Evolutionary conservation across 116 monocot genomes (phyloP), one percentile per base, ranked within the genome.

Genomic region (Zostera marina): DNA sequence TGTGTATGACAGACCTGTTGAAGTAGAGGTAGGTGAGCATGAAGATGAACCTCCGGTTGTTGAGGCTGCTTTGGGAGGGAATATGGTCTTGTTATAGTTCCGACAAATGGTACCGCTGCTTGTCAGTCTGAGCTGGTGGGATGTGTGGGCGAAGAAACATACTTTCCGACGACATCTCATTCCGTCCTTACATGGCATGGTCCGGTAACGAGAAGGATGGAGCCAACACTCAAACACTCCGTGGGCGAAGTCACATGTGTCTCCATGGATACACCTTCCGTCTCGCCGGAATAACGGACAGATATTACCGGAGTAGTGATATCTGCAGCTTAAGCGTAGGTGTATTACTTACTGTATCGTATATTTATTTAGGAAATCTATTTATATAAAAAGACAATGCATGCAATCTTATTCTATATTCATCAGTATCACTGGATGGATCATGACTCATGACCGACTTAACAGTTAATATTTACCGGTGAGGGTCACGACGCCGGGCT

Each of bases 181-280:
- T 17, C 77, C 80, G 76, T 84, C 80, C 63, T 71, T 79, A 66
- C 84, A 84, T 5, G 74, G 76, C 76, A 73, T 63, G n/a, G 80
- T 80, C 3, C 80, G 76, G 72, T 84, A 84, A 9, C 70, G 62
- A 16, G 73, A 62, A 21, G 84, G 84, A 54, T 84, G 84, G 26
- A 84, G 79, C 79, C 84, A 84, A 23, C 69, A 62, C 71, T 84
- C 84, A 65, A 84, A 84, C 51, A 84, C 74, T 14, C 84, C 84
- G 47, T 84, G 84, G 0, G 84, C 73, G 66, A 73, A 70, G 58
- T 72, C 76, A 62, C 84, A 84, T 22, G 54, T 54, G 14, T 84
- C 79, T 2, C 79, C 76, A 15, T 26, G 45, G 23, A 52, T 17
- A 26, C 84, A 84, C 5, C 22, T 41, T 1, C 76, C 84, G 14